Conservation (phyloP, 208 protist species). For the Eutreptiella sp. region DNA sequence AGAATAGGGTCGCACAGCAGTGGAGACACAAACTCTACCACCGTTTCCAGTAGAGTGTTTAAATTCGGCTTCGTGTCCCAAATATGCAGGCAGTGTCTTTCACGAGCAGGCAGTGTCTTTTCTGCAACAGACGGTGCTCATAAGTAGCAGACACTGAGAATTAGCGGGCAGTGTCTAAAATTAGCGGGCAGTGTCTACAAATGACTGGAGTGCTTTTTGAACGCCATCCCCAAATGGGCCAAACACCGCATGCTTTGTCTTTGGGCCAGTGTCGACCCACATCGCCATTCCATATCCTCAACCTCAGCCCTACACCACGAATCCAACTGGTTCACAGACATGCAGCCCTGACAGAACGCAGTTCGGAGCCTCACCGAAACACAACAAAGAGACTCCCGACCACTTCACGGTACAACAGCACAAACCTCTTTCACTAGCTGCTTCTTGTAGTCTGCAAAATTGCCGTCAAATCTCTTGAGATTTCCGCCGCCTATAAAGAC, state of each 20-base stretch:
- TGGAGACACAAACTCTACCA: background rate
- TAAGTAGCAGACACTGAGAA: background rate
- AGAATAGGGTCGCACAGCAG: no score
- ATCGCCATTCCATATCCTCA: background rate
- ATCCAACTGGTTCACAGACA: background rate
- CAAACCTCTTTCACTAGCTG: conserved; percentile 5
- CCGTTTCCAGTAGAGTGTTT: background rate
- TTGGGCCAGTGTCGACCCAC: background rate
- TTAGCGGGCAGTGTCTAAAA: background rate
- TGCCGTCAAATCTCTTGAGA: conserved; percentile 67
- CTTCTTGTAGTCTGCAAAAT: conserved; percentile 77
- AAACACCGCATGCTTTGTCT: background rate
- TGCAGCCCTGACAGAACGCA: background rate
- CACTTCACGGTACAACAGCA: background rate
- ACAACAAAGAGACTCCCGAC: background rate
- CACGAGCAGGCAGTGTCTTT: background rate
- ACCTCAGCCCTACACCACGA: background rate
- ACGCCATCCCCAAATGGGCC: background rate
- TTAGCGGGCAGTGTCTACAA: background rate
- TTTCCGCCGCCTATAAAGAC: conserved; percentile 52
- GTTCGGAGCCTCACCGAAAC: background rate
- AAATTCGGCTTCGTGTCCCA: background rate
- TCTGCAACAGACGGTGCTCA: background rate
- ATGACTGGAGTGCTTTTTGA: background rate
- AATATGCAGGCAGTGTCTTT: background rate